Base-by-base conservation (phyloP, 2,329 filamentous ascomycete genomes). In the Aspergillus sp. region DNA sequence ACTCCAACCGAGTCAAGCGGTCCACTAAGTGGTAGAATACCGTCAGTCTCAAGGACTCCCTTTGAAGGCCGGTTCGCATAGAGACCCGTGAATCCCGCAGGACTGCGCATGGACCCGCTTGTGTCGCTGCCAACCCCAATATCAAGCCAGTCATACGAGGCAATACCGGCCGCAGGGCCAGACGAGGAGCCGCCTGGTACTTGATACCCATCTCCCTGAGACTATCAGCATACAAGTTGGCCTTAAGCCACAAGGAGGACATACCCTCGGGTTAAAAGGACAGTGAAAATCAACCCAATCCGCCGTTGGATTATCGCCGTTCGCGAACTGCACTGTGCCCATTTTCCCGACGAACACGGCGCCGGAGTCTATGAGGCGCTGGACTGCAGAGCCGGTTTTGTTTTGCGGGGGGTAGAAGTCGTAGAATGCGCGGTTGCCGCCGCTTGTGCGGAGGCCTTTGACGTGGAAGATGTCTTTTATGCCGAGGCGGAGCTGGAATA, bases 401-500 rank as follows among this genome's bases (percentile, higher is more conserved):
- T 71, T 77, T 0, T 77, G 73, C 3, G 77, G 66, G 1, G 76
- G 73, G 54, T 85, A 82, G 3, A 88, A 70, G 35, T 80, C 73
- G 21, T 79, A 80, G 77, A 82, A 89, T 2, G 85, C 81, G 33
- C 82, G 75, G 27, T 85, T 87, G 0, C 86, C 86, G 33, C 82
- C 76, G 1, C 78, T 78, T 0, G 83, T 86, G 12, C 78, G 77
- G 0, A 86, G 69, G 2, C 86, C 86, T 21, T 79, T 77, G 40
- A 88, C 70, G 60, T 86, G 77, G 64, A 80, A 85, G 47, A 87
- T 84, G 62, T 89, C 86, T 68, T 89, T 89, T 55, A 88, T 77
- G 0, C 80, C 85, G 0, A 88, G 68, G 17, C 86, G 79, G 3
- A 66, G 41, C 46, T 48, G 33, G 27, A 4, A 6, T 15, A 11